Evolutionary conservation across 805 yeast species (phyloP), one percentile per base, ranked within the genome.

Genomic region (Nakazawaea wickerhamii): DNA sequence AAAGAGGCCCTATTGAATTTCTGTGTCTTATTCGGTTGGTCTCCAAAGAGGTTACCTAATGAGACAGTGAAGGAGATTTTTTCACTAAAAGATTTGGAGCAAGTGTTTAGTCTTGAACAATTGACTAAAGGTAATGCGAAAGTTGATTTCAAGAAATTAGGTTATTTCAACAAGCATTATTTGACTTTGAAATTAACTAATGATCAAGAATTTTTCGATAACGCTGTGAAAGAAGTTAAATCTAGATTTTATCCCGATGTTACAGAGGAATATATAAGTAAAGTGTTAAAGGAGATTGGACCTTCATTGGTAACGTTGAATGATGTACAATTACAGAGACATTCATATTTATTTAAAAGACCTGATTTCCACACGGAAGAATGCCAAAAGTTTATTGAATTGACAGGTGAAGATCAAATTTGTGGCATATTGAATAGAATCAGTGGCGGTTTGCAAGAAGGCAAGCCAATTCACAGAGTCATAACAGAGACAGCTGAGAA

Each of bases 81-180:
- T 62, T 52, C 61, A 0, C 53, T 83, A 46, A 49, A 66, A 1
- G 77, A 84, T 26, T 60, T 90, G 41, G 75, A 69, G 10, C 48
- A 67, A 21, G 46, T 59, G 19, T 93, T 93, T 57, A 68, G 78
- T 13, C 57, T 89, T 30, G 79, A 80, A 44, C 80, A 84, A 19
- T 69, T 93, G 51, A 91, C 98, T 10, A 88, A 79, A 54, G 98
- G 99, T 1, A 90, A 90, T 62, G 95, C 96, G 13, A 91, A 89
- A 57, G 96, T 93, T 6, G 89, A 85, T 49, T 80, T 78, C 46
- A 71, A 73, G 41, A 91, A 93, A 59, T 69, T 93, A 41, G 67
- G 70, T 50, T 85, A 65, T 57, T 85, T 93, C 64, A 90, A 93
- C 61, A 86, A 84, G 53, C 73, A 71, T 46, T 87, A 84, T 55